These are phyloP conservation scores for Mallotus japonicus DNA, from an alignment of 441 rosid genomes.

Conservation along the genomic window DNA sequence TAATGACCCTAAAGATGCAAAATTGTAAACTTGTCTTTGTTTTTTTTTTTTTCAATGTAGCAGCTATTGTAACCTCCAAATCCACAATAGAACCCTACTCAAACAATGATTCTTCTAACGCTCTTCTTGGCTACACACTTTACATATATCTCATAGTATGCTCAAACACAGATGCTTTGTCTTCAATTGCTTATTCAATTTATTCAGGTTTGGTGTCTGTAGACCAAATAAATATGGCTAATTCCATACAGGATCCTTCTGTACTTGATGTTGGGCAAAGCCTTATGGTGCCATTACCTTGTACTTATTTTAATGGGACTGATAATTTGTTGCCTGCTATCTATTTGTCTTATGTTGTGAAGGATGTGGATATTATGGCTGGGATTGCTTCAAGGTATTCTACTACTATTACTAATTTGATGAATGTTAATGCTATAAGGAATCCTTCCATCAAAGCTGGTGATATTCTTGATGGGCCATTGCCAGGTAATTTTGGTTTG, in stretches of 20 bases:
- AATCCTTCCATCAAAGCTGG: constrained; percentile 47
- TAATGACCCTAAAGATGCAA: constrained; percentile 16
- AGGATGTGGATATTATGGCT: constrained; percentile 55
- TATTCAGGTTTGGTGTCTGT: constrained; percentile 80
- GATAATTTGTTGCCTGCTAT: constrained; percentile 80
- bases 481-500: too few relatives aligned
- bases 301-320: constrained; percentile 86
- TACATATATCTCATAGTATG: too few relatives aligned
- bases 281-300: constrained; percentile 78
- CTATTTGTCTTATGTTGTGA: constrained; percentile 81
- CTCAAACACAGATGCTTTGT: constrained; percentile 73
- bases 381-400: constrained; percentile 68
- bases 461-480: too few relatives aligned
- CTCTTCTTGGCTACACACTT: constrained; percentile 85
- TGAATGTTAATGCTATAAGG: constrained; percentile 91
- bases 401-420: constrained; percentile 83
- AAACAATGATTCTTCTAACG: constrained; percentile 68
- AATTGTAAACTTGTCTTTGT: constrained; percentile 6
- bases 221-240: constrained; percentile 84
- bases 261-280: constrained; percentile 66
- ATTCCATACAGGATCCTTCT: constrained; percentile 61
- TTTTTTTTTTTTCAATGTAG: constrained; percentile 43
- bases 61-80: constrained; percentile 44
- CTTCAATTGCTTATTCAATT: constrained; percentile 57
- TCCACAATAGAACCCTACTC: constrained; percentile 95